Percentiles rank a stretch among this genome's conserved stretches.
phyloP scores from a whole-genome alignment of 495 filamentous ascomycete species.

The Daldinia concentrica region DNA sequence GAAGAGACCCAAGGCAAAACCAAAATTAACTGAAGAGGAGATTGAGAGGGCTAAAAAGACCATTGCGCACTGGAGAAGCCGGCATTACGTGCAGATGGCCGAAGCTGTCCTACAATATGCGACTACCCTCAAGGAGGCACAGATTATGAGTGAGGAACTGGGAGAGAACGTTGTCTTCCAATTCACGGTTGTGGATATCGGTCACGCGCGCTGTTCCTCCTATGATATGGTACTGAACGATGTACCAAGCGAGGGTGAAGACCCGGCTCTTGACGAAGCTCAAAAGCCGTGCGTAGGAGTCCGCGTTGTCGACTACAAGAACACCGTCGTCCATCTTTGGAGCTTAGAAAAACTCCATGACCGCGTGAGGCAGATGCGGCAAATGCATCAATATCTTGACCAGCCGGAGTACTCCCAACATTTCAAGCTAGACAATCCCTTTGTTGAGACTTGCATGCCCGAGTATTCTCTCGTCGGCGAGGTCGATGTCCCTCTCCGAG shows the following conservation, averaged over 20 bases:
- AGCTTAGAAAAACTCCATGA: conserved; percentile 91
- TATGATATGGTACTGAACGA: conserved; percentile 97
- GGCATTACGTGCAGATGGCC: conserved; percentile 93
- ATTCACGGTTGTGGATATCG: conserved; percentile 88
- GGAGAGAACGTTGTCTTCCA: conserved; percentile 95
- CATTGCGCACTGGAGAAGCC: conserved; percentile 79
- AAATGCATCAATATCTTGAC: conserved; percentile 95
- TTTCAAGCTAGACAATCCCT: conserved; percentile 81
- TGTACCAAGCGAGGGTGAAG: conserved; percentile 86
- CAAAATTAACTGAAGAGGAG: conserved; percentile 76
- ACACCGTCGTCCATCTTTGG: conserved; percentile 90
- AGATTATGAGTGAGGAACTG: conserved; percentile 97
- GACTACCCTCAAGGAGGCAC: conserved; percentile 88
- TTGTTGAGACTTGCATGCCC: conserved; percentile 87
- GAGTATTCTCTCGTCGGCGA: conserved; percentile 94
- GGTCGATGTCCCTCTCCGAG: conserved; percentile 89
- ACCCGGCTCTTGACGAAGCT: conserved; percentile 80
- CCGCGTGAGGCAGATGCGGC: conserved; percentile 88
- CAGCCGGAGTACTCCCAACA: conserved; percentile 92
- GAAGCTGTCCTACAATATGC: conserved; percentile 90
- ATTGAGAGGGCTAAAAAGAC: conserved; percentile 71
- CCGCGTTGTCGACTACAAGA: conserved; percentile 90
- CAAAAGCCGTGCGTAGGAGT: conserved; percentile 91
- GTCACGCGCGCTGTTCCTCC: conserved; percentile 87
- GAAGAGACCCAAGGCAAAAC: conserved; percentile 60